Evolutionary conservation across 257 asterid species (phyloP).

Genomic region (Apocynum venetum): DNA sequence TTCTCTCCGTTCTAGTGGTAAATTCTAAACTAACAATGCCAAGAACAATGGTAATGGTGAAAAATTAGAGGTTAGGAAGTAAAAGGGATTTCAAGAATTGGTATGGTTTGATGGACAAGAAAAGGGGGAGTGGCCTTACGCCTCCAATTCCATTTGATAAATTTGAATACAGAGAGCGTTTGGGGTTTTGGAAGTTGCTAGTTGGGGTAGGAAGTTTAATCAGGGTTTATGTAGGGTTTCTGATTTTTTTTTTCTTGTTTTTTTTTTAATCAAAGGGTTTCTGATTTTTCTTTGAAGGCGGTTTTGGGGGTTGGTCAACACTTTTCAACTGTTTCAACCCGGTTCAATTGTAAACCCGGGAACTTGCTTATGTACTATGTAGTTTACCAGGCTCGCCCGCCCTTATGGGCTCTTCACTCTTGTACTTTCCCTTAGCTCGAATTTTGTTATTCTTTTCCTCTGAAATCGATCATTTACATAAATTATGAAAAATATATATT

Average conservation of each 20-base stretch:
- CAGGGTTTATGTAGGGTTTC: constrained; percentile 48
- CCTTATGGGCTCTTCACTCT: no score
- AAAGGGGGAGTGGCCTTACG: neutral
- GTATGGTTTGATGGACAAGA: constrained; percentile 15
- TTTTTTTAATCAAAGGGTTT: no score
- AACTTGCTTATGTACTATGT: no score
- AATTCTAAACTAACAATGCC: neutral
- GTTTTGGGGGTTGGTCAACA: neutral
- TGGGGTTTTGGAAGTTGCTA: neutral
- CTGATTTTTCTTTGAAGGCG: neutral
- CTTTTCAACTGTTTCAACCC: neutral
- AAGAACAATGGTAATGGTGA: neutral
- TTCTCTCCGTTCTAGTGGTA: neutral
- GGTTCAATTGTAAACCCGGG: neutral
- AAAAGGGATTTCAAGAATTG: neutral
- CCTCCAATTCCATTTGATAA: neutral
- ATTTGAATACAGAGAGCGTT: neutral
- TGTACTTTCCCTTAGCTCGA: no score
- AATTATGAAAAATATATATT: no score
- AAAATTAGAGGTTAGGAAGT: no score
- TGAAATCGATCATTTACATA: no score
- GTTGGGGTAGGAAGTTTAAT: constrained; percentile 15
- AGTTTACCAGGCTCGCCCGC: no score
- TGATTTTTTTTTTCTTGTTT: neutral
- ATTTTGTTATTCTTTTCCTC: no score